Evolutionary conservation across 805 yeast genomes (phyloP).

Genomic region (Blastobotrys peoriensis): DNA sequence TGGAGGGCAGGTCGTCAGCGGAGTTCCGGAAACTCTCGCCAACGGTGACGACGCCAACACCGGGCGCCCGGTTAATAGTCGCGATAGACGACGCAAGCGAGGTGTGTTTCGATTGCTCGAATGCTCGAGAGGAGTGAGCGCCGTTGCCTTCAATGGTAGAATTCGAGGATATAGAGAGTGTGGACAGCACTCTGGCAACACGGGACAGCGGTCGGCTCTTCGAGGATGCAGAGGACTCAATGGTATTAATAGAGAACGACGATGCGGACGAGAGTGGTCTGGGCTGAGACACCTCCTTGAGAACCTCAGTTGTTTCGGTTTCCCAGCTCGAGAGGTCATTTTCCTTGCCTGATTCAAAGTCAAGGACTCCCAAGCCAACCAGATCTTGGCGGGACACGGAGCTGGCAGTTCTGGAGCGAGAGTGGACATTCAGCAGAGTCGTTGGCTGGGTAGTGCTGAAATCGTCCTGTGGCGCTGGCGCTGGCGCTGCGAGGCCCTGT

Average conservation of each 20-base stretch:
- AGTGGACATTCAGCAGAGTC: background rate
- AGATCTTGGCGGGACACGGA: background rate
- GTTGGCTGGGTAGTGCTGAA: background rate
- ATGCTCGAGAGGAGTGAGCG: background rate
- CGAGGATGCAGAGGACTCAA: background rate
- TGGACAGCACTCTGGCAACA: conserved; percentile 3
- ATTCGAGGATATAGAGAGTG: conserved; percentile 18
- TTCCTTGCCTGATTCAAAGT: conserved; percentile 11
- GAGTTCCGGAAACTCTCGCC: background rate
- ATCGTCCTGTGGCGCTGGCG: background rate
- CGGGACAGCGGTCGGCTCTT: background rate
- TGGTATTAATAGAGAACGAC: background rate
- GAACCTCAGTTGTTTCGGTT: conserved; percentile 16
- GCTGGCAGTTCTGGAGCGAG: background rate
- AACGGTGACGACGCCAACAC: background rate
- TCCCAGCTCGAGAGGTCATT: conserved; percentile 15
- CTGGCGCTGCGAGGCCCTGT: background rate
- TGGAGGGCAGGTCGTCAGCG: conserved; percentile 2
- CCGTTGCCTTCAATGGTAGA: conserved; percentile 13
- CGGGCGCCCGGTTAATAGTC: conserved; percentile 10
- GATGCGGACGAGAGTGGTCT: background rate
- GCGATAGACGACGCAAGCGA: conserved; percentile 14
- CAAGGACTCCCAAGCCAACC: conserved; percentile 15
- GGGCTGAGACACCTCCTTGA: conserved; percentile 10
- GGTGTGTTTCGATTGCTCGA: background rate